Evolutionary conservation across 1,139 yeast species (phyloP).

Genomic region (Zygosaccharomyces pseudobailii): DNA sequence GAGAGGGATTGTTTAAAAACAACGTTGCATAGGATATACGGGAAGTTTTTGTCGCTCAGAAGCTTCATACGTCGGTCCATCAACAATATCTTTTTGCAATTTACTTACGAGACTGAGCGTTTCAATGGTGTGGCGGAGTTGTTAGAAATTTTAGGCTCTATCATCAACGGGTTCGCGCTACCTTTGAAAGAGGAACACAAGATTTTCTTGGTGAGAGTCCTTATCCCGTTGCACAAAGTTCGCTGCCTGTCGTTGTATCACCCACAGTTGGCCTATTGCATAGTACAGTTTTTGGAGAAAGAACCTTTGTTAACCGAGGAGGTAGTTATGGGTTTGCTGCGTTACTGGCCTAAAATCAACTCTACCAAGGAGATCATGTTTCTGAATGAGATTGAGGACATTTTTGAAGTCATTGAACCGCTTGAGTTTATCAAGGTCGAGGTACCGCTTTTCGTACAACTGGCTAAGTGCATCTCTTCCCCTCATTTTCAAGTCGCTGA

Average conservation of each 20-base stretch:
- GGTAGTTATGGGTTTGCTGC: constrained; percentile 83
- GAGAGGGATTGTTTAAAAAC: constrained; percentile 95
- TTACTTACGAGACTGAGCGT: constrained; percentile 90
- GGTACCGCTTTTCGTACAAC: constrained; percentile 88
- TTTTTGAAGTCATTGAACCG: constrained; percentile 94
- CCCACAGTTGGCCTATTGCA: constrained; percentile 95
- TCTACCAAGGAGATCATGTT: constrained; percentile 96
- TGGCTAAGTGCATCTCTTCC: constrained; percentile 88
- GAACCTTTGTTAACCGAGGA: constrained; percentile 91
- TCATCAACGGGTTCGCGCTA: constrained; percentile 95
- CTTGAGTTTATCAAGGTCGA: constrained; percentile 86
- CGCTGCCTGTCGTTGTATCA: constrained; percentile 84
- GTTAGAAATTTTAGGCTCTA: constrained; percentile 89
- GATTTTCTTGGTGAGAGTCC: constrained; percentile 78
- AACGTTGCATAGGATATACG: constrained; percentile 90
- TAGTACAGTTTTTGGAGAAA: constrained; percentile 92
- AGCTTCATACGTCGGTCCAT: constrained; percentile 89
- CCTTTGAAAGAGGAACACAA: constrained; percentile 97
- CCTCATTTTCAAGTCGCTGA: constrained; percentile 98
- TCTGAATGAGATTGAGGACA: constrained; percentile 91
- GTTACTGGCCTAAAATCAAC: constrained; percentile 97
- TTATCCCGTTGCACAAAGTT: constrained; percentile 90
- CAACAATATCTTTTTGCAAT: constrained; percentile 86
- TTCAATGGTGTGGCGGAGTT: constrained; percentile 96
- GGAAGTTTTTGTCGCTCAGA: constrained; percentile 85